Conservation (phyloP, 202 grass and related monocot genomes). For the Musa balbisiana region DNA sequence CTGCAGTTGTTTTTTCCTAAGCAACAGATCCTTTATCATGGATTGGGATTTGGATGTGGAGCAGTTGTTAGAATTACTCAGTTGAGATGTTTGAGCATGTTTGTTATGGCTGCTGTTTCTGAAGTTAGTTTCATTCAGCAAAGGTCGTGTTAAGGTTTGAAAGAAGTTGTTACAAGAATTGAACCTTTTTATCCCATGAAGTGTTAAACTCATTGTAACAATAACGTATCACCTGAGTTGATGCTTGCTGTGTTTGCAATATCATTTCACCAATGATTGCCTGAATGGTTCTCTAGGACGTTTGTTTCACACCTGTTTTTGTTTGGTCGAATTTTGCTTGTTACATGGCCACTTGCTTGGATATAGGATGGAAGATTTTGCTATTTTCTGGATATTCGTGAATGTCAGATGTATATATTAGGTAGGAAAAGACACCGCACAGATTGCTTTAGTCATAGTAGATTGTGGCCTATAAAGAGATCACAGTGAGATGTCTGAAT, state of each 20-base stretch:
- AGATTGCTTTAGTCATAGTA: not conserved
- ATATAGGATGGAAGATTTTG: no score
- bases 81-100: not conserved
- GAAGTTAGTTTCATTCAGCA: not conserved
- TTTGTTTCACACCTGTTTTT: not conserved
- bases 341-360: no score
- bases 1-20: not conserved
- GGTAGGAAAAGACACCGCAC: not conserved
- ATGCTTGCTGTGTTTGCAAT: not conserved
- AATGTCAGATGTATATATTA: not conserved
- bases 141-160: not conserved
- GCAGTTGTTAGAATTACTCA: no score
- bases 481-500: not conserved
- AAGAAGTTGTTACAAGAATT: not conserved
- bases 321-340: no score
- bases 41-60: no score
- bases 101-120: not conserved
- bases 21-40: no score
- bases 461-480: not conserved
- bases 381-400: not conserved
- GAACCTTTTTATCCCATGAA: no score
- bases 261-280: not conserved
- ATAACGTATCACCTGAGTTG: not conserved
- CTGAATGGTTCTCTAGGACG: not conserved
- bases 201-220: no score